Conservation (phyloP, 768 basidiomycete genomes). For the Boletus vermiculosoides region DNA sequence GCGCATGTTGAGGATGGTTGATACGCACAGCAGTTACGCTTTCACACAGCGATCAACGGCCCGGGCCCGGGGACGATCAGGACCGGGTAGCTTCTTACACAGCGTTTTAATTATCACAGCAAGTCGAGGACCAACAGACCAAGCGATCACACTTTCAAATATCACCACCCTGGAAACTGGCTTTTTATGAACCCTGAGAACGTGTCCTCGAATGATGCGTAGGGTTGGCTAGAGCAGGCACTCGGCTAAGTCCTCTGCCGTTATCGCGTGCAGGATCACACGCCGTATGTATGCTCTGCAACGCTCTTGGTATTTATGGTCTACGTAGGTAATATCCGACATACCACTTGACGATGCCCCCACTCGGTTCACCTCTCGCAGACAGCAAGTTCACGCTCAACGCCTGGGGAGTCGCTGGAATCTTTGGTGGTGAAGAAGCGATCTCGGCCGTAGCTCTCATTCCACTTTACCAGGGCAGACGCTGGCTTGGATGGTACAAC, state of each 20-base stretch:
- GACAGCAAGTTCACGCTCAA: constrained; percentile 24
- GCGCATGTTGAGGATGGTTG: too few species aligned
- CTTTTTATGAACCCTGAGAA: not conserved
- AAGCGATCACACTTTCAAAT: not conserved
- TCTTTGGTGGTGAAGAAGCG: constrained; percentile 36
- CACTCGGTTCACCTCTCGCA: constrained; percentile 7
- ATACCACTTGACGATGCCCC: constrained; percentile 9
- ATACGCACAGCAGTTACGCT: too few species aligned
- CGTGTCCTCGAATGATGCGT: not conserved
- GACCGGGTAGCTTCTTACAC: not conserved
- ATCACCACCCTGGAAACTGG: not conserved
- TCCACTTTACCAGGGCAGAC: constrained; percentile 28
- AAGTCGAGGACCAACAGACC: not conserved
- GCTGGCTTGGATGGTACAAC: constrained; percentile 38
- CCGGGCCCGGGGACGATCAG: not conserved
- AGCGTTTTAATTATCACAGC: too few species aligned
- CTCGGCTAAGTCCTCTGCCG: not conserved
- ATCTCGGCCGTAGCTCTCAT: constrained; percentile 32
- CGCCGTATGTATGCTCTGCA: not conserved
- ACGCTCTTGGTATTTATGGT: not conserved
- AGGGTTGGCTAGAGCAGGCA: not conserved
- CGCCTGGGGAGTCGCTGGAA: constrained; percentile 32
- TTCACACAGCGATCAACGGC: not conserved
- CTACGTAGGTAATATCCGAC: not conserved
- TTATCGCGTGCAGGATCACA: not conserved